phyloP scores from a whole-genome alignment of 1,284 basidiomycete genomes.

The Cryptococcus hybrid region DNA sequence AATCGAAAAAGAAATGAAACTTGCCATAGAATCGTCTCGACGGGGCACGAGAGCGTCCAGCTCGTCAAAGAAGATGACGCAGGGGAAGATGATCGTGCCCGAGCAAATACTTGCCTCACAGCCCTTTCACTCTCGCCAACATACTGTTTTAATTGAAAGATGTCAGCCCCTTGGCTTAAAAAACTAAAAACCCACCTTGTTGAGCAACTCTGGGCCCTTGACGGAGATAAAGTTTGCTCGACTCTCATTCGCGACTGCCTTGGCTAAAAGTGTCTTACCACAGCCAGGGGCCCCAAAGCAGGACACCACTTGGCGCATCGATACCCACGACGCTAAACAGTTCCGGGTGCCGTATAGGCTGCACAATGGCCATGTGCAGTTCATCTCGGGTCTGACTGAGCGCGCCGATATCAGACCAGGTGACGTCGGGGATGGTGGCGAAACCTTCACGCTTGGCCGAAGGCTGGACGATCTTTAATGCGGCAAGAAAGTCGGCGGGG shows the following conservation, averaged over 20 bases:
- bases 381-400: conserved; percentile 81
- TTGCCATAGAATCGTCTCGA: conserved; percentile 74
- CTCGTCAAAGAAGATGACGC: conserved; percentile 99
- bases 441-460: conserved; percentile 98
- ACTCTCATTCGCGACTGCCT: conserved; percentile 94
- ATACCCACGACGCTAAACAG: conserved; percentile 85
- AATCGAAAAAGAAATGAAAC: conserved; percentile 46
- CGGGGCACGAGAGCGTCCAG: conserved; percentile 93
- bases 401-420: conserved; percentile 95
- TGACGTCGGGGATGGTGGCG: conserved; percentile 91
- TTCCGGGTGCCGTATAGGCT: conserved; percentile 88
- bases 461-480: conserved; percentile 84
- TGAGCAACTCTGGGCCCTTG: conserved; percentile 93
- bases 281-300: conserved; percentile 99
- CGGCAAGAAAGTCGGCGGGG: conserved; percentile 71
- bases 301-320: conserved; percentile 80
- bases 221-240: conserved; percentile 95
- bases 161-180: background rate
- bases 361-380: conserved; percentile 95
- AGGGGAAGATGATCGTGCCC: conserved; percentile 92
- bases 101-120: conserved; percentile 94
- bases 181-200: conserved; percentile 65
- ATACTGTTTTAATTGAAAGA: conserved; percentile 60
- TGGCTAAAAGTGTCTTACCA: conserved; percentile 92
- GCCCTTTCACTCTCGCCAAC: conserved; percentile 97